Evolutionary conservation across 192 early-diverging fungal genomes (phyloP).

Genomic region (Coemansia sp.): DNA sequence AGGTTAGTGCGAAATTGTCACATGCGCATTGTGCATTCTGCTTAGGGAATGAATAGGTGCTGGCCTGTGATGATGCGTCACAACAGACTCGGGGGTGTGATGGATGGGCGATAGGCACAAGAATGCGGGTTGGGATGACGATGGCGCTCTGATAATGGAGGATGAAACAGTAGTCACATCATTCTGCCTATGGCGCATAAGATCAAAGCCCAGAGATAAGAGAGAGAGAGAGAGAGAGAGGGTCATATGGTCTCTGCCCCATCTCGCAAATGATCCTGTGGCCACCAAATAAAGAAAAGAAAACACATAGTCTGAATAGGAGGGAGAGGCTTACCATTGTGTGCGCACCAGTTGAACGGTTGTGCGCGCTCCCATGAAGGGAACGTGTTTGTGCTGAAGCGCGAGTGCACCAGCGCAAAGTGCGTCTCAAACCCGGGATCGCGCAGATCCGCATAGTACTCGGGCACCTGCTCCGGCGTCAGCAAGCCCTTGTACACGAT

Average conservation of each 20-base stretch:
- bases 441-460: conserved; percentile 87
- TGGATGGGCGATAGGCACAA: background rate
- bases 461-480: conserved; percentile 90
- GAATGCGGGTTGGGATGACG: background rate
- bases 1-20: conserved; percentile 4
- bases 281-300: too few species aligned
- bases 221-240: too few species aligned
- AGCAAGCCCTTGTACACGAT: conserved; percentile 98
- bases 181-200: too few species aligned
- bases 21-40: background rate
- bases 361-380: conserved; percentile 99
- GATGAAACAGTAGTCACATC: too few species aligned
- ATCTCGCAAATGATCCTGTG: too few species aligned
- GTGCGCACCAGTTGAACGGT: conserved; percentile 96
- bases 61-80: background rate
- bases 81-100: background rate
- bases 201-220: too few species aligned
- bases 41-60: background rate
- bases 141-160: too few species aligned
- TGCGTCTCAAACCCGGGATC: conserved; percentile 81
- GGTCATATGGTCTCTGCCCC: too few species aligned
- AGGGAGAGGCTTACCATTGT: conserved; percentile 98
- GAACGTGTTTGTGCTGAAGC: conserved; percentile 99
- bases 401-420: conserved; percentile 96
- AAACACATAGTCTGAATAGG: too few species aligned